Conservation (phyloP, 805 yeast species). For the Lipomyces chichibuensis region DNA sequence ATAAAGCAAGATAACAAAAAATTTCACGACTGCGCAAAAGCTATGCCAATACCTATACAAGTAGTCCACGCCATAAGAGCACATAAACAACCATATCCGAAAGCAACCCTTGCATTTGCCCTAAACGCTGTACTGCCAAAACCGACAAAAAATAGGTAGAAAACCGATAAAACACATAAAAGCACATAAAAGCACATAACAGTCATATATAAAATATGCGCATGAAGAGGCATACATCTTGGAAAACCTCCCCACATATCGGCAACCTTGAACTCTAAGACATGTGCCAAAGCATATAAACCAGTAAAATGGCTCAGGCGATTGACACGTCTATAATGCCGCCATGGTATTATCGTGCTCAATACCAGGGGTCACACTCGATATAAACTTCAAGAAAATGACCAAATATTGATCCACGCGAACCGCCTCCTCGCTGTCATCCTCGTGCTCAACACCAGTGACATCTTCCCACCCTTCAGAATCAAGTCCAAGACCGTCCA, state of each 20-base stretch:
- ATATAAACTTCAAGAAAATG: constrained; percentile 87
- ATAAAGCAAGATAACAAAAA: background rate
- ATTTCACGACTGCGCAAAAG: background rate
- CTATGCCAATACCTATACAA: background rate
- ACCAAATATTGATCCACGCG: constrained; percentile 90
- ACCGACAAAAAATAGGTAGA: background rate
- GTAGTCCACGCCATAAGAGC: background rate
- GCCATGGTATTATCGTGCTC: constrained; percentile 99
- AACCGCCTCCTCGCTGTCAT: constrained; percentile 66
- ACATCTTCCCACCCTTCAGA: constrained; percentile 41
- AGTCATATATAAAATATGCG: background rate
- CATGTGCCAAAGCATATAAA: background rate
- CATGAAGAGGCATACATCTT: background rate
- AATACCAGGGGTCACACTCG: constrained; percentile 96
- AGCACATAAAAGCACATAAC: background rate
- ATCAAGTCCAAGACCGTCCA: constrained; percentile 44
- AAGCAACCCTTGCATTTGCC: background rate
- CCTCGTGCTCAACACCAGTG: constrained; percentile 29
- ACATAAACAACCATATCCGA: background rate
- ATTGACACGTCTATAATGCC: constrained; percentile 52
- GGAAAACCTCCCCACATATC: background rate
- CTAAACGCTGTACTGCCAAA: background rate
- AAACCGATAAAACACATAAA: background rate
- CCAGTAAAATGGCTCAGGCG: background rate
- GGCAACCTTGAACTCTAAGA: background rate